phyloP scores from a whole-genome alignment of 1,284 basidiomycete species.

The Ganoderma sinense region DNA sequence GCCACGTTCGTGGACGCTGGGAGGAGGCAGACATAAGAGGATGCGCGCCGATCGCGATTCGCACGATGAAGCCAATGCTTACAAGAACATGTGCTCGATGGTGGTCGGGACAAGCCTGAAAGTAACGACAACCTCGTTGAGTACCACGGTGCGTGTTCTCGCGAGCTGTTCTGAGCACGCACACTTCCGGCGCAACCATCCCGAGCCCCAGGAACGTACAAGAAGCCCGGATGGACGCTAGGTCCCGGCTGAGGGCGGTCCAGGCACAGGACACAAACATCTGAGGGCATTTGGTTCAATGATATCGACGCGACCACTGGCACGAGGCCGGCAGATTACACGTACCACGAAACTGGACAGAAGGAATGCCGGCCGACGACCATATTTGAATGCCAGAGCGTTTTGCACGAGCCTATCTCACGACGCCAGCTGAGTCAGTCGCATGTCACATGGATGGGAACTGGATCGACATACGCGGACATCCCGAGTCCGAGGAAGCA shows the following conservation, averaged over 20 bases:
- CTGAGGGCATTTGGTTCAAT: slow-evolving; percentile 28
- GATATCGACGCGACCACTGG: too few species aligned
- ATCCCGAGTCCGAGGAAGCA: slow-evolving; percentile 49
- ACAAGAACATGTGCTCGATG: slow-evolving; percentile 53
- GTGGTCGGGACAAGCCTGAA: slow-evolving; percentile 49
- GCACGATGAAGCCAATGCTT: slow-evolving; percentile 6
- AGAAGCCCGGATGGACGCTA: slow-evolving; percentile 50
- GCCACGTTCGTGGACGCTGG: slow-evolving; percentile 52
- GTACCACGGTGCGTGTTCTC: neutral
- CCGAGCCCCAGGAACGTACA: slow-evolving; percentile 54
- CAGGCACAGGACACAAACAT: slow-evolving; percentile 56
- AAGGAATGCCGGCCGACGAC: slow-evolving; percentile 52
- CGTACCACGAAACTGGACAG: slow-evolving; percentile 47
- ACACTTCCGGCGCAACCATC: slow-evolving; percentile 53
- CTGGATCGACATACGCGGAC: slow-evolving; percentile 43
- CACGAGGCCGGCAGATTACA: neutral
- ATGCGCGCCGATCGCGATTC: too few species aligned
- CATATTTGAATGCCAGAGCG: slow-evolving; percentile 52
- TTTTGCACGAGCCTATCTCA: slow-evolving; percentile 48
- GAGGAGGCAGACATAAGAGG: neutral
- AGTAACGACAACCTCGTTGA: neutral
- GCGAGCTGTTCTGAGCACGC: neutral
- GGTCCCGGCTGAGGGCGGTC: slow-evolving; percentile 49
- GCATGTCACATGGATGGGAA: too few species aligned
- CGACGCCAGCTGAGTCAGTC: neutral